Evolutionary conservation across 768 basidiomycete genomes (phyloP).

Genomic region (Agrocybe pediades): DNA sequence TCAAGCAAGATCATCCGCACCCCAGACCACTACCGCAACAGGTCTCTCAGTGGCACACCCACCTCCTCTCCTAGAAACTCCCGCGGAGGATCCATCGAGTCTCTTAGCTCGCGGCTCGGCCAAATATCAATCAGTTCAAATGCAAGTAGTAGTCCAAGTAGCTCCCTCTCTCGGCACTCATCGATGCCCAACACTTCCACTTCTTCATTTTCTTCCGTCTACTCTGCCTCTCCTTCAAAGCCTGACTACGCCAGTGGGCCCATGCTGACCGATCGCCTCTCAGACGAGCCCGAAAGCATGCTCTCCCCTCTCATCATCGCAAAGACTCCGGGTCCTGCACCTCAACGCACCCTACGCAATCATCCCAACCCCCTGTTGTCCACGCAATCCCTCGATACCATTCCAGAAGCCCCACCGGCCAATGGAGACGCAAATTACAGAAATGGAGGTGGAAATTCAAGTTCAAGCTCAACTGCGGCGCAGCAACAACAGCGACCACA

Average conservation of each 20-base stretch:
- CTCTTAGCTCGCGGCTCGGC: constrained; percentile 16
- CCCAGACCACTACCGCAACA: constrained; percentile 55
- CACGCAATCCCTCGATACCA: constrained; percentile 37
- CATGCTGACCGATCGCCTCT: constrained; percentile 29
- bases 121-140: constrained; percentile 14
- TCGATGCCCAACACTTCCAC: constrained; percentile 27
- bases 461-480: background rate
- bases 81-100: constrained; percentile 16
- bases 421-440: background rate
- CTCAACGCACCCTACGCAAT: constrained; percentile 18
- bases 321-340: constrained; percentile 31
- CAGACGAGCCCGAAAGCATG: constrained; percentile 46
- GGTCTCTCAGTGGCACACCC: constrained; percentile 3
- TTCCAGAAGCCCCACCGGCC: constrained; percentile 30
- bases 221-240: constrained; percentile 21
- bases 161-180: constrained; percentile 32
- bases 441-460: no score
- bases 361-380: constrained; percentile 33
- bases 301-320: constrained; percentile 47
- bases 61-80: constrained; percentile 12
- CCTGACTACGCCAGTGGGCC: constrained; percentile 17
- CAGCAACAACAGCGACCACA: constrained; percentile 5
- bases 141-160: constrained; percentile 9
- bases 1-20: constrained; percentile 70
- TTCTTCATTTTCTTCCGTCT: constrained; percentile 19